Conservation (phyloP, 108 stramenopile species). For the Cyclotella kingstonii region DNA sequence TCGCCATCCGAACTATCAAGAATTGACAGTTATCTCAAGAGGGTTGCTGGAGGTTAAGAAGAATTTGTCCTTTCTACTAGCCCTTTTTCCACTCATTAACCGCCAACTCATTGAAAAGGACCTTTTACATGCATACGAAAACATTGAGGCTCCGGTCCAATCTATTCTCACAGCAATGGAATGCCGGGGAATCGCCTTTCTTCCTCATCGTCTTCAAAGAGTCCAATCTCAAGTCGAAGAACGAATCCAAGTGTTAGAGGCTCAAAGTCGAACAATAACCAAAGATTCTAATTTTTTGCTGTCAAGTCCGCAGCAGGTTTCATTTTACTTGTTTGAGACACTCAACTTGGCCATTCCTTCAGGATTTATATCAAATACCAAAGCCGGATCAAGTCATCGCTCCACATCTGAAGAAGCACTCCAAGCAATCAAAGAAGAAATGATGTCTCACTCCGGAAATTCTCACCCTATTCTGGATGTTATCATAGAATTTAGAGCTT, state of each 20-base stretch:
- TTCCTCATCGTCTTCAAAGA: constrained; percentile 24
- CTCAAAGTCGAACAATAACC: constrained; percentile 21
- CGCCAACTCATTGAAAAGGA: constrained; percentile 20
- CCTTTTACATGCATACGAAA: constrained; percentile 22
- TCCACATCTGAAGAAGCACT: constrained; percentile 62
- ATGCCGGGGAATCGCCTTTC: constrained; percentile 45
- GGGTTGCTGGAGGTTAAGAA: constrained; percentile 29
- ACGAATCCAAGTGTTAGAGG: constrained; percentile 26
- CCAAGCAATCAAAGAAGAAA: constrained; percentile 32
- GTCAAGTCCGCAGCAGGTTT: constrained; percentile 58
- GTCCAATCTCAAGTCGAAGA: constrained; percentile 30
- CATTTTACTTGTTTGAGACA: constrained; percentile 44
- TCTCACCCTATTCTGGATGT: constrained; percentile 43
- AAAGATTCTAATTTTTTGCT: constrained; percentile 36
- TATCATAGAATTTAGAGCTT: constrained; percentile 47
- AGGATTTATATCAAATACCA: constrained; percentile 25
- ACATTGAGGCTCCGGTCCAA: constrained; percentile 45
- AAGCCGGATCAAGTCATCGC: constrained; percentile 28
- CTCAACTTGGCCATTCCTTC: constrained; percentile 33
- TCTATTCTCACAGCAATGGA: constrained; percentile 49
- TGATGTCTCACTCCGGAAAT: constrained; percentile 5
- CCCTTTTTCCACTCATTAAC: constrained; percentile 38
- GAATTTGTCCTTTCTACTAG: constrained; percentile 27
- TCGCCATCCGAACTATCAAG: background rate
- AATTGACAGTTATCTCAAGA: constrained; percentile 10